Base-by-base conservation (phyloP, 2,329 filamentous ascomycete genomes). In the Fusarium chlamydosporum region DNA sequence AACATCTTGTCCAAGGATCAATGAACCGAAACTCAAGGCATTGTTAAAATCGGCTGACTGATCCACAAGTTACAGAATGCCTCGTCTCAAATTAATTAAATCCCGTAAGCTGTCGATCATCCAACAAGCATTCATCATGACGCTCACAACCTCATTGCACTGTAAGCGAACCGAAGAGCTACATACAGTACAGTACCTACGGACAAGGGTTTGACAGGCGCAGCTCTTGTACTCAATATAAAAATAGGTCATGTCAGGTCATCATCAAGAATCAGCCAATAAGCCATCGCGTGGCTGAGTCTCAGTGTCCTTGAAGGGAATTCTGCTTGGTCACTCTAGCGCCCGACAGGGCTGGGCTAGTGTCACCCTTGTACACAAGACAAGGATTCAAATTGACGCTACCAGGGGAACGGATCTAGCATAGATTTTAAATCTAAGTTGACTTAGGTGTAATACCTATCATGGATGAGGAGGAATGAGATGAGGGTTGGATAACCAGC, bases 181-280 rank as follows among this genome's bases (percentile, higher is more conserved):
- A 50, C n/a, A n/a, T n/a, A n/a, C n/a, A n/a, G n/a, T n/a, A n/a
- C 29, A 29, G 29, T 29, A 29, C 29, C 8, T 29, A 29, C 34
- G 27, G 43, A 41, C 38, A 38, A 26, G 47, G n/a, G 23, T 26
- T 38, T 34, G 29, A 69, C 54, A 56, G 47, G 61, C 66, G 66
- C 66, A 68, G 61, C 40, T 51, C 12, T 16, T 51, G 23, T 38
- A 38, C 40, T 9, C 33, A 47, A 50, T 55, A 42, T 70, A 70
- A 70, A 70, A 70, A 70, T 70, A 70, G 67, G 43, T 43, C 62
- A 67, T 27, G 26, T 63, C 57, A 58, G 47, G 33, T 45, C 56
- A 55, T 54, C 40, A 68, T 57, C 50, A 69, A 65, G 45, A 20
- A 58, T 16, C 27, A 56, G n/a, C 66, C 65, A 68, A 68, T 68